These are phyloP conservation scores for Cicer cuneatum DNA, from an alignment of 306 rosid genomes.

Conservation along the genomic window DNA sequence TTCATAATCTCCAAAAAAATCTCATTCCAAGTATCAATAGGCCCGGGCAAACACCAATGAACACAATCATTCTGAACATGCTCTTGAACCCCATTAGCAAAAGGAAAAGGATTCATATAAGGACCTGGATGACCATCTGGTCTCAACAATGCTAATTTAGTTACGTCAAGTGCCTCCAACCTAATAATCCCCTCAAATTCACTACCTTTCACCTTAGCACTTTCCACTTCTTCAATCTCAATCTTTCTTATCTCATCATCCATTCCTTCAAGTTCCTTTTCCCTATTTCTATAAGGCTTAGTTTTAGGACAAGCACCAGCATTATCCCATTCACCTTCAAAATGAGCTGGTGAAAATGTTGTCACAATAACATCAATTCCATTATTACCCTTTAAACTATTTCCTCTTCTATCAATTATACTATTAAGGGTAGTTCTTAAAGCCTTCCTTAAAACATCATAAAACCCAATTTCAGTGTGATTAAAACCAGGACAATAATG, in stretches of 20 bases:
- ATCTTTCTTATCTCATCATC: slow-evolving; percentile 73
- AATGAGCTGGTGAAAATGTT: slow-evolving; percentile 90
- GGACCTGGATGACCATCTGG: slow-evolving; percentile 97
- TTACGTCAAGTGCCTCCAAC: slow-evolving; percentile 76
- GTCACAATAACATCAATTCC: slow-evolving; percentile 64
- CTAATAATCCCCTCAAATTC: slow-evolving; percentile 42
- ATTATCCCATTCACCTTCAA: slow-evolving; percentile 93
- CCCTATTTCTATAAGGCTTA: slow-evolving; percentile 57
- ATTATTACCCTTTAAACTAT: slow-evolving; percentile 4
- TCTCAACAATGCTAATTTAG: slow-evolving; percentile 69
- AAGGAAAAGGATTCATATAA: slow-evolving; percentile 84
- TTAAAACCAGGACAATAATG: slow-evolving; percentile 83
- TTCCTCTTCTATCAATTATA: slow-evolving; percentile 57
- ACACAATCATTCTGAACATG: slow-evolving; percentile 88
- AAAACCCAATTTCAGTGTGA: slow-evolving; percentile 85
- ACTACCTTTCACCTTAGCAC: slow-evolving; percentile 54
- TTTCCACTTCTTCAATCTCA: slow-evolving; percentile 76
- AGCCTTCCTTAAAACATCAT: slow-evolving; percentile 77
- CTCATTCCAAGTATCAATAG: slow-evolving; percentile 94
- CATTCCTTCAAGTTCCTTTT: slow-evolving; percentile 81
- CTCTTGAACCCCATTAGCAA: slow-evolving; percentile 65
- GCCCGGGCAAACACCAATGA: slow-evolving; percentile 97
- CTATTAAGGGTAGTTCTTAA: slow-evolving; percentile 61
- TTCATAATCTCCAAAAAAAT: slow-evolving; percentile 63
- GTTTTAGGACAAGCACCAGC: slow-evolving; percentile 83